Conservation (phyloP, 441 rosid species). For the Gossypium aridum region DNA sequence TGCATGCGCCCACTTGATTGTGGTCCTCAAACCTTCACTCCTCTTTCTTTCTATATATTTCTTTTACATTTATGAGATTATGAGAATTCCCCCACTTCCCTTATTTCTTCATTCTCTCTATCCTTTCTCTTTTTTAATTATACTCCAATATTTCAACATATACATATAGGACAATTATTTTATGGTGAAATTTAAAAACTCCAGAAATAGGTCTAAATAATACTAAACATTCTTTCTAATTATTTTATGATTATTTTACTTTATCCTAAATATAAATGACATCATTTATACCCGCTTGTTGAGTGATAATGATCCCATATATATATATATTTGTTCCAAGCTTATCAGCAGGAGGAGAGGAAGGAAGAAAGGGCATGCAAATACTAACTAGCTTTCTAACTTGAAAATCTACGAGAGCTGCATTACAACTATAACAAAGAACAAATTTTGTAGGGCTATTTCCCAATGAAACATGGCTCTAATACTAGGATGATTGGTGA, state of each 20-base stretch:
- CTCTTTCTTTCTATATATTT: not conserved
- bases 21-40: slow-evolving; percentile 8
- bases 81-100: not conserved
- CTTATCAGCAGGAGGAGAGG: too few species aligned
- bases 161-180: not conserved
- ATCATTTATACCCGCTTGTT: too few species aligned
- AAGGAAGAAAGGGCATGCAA: not conserved
- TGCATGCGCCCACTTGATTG: slow-evolving; percentile 13
- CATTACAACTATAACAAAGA: not conserved
- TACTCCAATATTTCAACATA: not conserved
- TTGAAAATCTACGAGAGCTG: not conserved
- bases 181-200: too few species aligned
- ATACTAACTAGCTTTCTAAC: not conserved
- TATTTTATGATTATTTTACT: too few species aligned
- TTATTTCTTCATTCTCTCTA: not conserved
- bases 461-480: too few species aligned
- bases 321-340: too few species aligned
- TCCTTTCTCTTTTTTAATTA: not conserved
- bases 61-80: not conserved
- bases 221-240: too few species aligned
- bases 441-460: too few species aligned
- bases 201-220: too few species aligned
- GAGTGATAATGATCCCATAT: too few species aligned
- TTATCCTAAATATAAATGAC: too few species aligned
- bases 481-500: too few species aligned